These are phyloP conservation scores for Phytopythium ostracodes DNA, from an alignment of 352 stramenopile species.

Conservation along the genomic window DNA sequence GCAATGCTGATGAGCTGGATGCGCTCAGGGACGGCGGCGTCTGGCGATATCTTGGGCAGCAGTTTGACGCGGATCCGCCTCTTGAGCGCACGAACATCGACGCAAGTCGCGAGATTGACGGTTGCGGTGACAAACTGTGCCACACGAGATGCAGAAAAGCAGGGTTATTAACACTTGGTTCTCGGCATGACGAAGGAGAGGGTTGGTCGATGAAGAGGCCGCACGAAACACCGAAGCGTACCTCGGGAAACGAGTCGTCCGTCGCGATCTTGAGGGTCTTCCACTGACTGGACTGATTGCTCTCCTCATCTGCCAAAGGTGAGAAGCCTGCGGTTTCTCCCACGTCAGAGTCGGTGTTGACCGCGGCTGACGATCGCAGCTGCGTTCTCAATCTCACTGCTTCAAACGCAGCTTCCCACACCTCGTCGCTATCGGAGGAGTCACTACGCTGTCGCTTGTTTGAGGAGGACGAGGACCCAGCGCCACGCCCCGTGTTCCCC, in stretches of 20 bases:
- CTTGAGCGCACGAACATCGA: slow-evolving; percentile 17
- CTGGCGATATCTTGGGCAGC: slow-evolving; percentile 1
- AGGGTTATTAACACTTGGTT: background rate
- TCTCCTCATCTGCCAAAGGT: background rate
- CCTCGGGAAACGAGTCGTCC: slow-evolving; percentile 27
- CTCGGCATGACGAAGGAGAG: no score
- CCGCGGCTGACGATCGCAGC: no score
- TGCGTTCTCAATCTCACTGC: background rate
- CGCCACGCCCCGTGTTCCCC: background rate
- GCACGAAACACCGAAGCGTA: slow-evolving; percentile 9
- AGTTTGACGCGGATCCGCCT: slow-evolving; percentile 12
- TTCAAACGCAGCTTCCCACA: background rate
- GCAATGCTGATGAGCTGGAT: slow-evolving; percentile 19
- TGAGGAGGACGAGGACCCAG: background rate
- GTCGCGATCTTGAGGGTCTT: slow-evolving; percentile 20
- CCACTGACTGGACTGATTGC: slow-evolving; percentile 1
- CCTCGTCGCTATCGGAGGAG: background rate
- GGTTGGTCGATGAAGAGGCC: no score
- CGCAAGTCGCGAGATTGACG: slow-evolving; percentile 18
- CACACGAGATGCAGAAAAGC: background rate
- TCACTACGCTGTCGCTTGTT: background rate
- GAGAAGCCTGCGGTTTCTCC: background rate
- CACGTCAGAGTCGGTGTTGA: background rate
- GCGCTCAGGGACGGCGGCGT: background rate
- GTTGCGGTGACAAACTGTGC: slow-evolving; percentile 17